Evolutionary conservation across 1,284 basidiomycete genomes (phyloP).

Genomic region (Cryptococcus hybrid): DNA sequence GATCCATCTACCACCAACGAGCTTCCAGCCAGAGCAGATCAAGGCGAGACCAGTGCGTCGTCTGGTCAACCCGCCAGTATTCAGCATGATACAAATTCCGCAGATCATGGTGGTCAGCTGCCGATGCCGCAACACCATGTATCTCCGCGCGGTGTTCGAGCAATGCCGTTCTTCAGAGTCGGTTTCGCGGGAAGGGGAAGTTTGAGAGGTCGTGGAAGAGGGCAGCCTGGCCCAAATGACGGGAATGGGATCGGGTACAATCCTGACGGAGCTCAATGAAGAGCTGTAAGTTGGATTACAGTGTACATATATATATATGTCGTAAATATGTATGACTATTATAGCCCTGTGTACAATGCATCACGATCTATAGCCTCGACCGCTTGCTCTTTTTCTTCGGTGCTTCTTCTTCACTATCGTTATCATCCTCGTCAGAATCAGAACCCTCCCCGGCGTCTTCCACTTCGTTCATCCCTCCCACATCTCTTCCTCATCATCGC

Average conservation of each 20-base stretch:
- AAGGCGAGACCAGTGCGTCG: neutral
- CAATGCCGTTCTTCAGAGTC: slow-evolving; percentile 16
- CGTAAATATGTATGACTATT: neutral
- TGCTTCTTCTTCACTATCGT: slow-evolving; percentile 9
- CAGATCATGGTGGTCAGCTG: neutral
- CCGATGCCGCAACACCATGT: neutral
- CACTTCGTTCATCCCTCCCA: slow-evolving; percentile 47
- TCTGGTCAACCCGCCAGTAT: neutral
- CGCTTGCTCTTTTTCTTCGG: slow-evolving; percentile 10
- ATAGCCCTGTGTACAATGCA: neutral
- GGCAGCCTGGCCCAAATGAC: neutral
- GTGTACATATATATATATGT: neutral
- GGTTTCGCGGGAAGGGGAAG: slow-evolving; percentile 13
- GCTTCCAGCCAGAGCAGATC: neutral
- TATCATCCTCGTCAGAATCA: slow-evolving; percentile 7
- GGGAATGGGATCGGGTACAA: slow-evolving; percentile 1
- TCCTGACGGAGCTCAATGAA: slow-evolving; percentile 2
- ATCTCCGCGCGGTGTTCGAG: slow-evolving; percentile 2
- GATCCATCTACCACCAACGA: too few species aligned
- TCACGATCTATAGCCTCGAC: slow-evolving; percentile 1
- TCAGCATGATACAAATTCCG: neutral
- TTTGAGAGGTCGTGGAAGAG: slow-evolving; percentile 8
- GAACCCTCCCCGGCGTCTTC: slow-evolving; percentile 16
- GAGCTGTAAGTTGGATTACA: neutral
- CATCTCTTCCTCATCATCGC: slow-evolving; percentile 41